These are phyloP conservation scores for Dinochytrium kinnereticum DNA, from an alignment of 371 early-diverging fungal genomes.

Conservation along the genomic window DNA sequence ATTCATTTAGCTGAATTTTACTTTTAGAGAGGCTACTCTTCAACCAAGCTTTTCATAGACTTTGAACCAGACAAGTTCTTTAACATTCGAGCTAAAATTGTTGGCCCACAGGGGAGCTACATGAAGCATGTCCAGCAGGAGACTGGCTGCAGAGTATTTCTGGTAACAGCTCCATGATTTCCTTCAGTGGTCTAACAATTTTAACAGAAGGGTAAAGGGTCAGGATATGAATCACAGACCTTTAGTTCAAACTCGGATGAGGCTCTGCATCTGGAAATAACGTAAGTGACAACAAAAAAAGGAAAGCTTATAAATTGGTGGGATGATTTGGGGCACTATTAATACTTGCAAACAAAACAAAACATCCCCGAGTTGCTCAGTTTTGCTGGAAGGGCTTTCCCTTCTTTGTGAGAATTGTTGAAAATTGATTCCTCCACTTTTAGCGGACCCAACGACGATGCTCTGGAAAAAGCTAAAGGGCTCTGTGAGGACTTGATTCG, in stretches of 20 bases:
- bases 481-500: conserved; percentile 77
- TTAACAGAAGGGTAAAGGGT: conserved; percentile 76
- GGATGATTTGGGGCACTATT: too few relatives aligned
- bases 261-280: conserved; percentile 77
- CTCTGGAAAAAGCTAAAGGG: conserved; percentile 68
- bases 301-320: too few relatives aligned
- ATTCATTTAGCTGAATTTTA: background rate
- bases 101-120: conserved; percentile 83
- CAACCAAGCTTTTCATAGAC: conserved; percentile 73
- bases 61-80: conserved; percentile 71
- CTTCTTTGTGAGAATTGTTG: background rate
- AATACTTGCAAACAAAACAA: too few relatives aligned
- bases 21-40: conserved; percentile 5
- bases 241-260: conserved; percentile 77
- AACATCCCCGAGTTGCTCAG: too few relatives aligned
- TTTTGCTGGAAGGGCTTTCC: too few relatives aligned
- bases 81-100: conserved; percentile 82
- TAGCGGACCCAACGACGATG: conserved; percentile 70
- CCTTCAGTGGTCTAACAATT: background rate
- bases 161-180: conserved; percentile 10
- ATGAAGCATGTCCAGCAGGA: conserved; percentile 87
- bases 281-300: conserved; percentile 62
- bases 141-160: conserved; percentile 76
- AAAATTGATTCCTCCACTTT: conserved; percentile 8
- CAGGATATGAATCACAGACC: conserved; percentile 73